Percentiles rank a stretch among this genome's conserved stretches.
phyloP scores from a whole-genome alignment of 177 flowering plant genomes.

The Vitis hybrid region DNA sequence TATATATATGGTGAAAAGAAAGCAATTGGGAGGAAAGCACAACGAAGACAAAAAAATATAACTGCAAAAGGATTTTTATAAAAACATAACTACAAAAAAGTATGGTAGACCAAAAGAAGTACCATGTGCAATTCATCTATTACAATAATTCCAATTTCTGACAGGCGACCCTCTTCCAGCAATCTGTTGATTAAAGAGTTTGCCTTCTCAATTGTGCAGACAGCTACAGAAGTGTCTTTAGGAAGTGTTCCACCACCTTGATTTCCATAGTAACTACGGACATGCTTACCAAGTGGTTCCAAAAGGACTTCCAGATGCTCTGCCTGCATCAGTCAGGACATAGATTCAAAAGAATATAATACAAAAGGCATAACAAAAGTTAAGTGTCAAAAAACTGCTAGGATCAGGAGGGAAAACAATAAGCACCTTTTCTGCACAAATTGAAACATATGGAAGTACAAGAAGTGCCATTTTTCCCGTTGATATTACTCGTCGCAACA shows the following conservation, averaged over 20 bases:
- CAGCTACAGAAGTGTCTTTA: constrained; percentile 93
- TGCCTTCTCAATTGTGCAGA: constrained; percentile 98
- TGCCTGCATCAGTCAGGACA: constrained; percentile 49
- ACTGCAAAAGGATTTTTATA: background rate
- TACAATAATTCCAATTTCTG: constrained; percentile 93
- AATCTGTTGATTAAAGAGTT: constrained; percentile 79
- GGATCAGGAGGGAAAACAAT: background rate
- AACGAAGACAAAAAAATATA: background rate
- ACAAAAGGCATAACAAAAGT: background rate
- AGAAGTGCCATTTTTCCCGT: constrained; percentile 90
- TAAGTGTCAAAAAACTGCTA: background rate
- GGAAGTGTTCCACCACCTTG: constrained; percentile 96
- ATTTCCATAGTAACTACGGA: constrained; percentile 91
- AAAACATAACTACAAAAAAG: too few species aligned
- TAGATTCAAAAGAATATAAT: background rate
- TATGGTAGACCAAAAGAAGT: constrained; percentile 5
- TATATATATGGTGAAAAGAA: constrained; percentile 4
- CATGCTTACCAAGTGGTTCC: constrained; percentile 90
- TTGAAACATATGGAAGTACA: constrained; percentile 96
- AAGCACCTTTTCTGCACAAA: constrained; percentile 90
- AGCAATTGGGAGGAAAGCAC: background rate
- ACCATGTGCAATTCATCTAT: constrained; percentile 99
- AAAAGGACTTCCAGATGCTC: constrained; percentile 84
- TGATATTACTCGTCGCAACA: constrained; percentile 75
- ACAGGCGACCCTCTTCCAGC: constrained; percentile 93